A percentile compares a stretch with the other conserved stretches of the same genome.
These are phyloP conservation scores for Cicer yamashitae DNA, from an alignment of 306 rosid genomes.

Conservation along the genomic window DNA sequence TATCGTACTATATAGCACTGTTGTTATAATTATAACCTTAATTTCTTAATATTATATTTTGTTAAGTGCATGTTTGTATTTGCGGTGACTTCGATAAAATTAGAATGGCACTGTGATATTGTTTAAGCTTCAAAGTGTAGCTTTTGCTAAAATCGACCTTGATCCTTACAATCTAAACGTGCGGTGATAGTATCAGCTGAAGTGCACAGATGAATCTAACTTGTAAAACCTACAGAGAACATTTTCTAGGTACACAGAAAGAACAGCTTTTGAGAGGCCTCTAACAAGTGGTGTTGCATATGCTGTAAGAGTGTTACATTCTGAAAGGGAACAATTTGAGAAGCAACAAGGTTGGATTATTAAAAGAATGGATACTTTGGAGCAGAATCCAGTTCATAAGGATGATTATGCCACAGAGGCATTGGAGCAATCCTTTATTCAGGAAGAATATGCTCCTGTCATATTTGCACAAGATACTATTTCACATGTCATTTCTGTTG, in stretches of 20 bases:
- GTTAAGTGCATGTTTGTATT: too few species aligned
- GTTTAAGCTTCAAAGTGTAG: too few species aligned
- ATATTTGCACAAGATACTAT: constrained; percentile 96
- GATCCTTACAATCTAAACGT: too few species aligned
- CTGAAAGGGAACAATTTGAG: constrained; percentile 94
- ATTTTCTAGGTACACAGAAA: constrained; percentile 91
- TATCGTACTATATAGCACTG: too few species aligned
- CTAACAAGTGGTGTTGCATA: constrained; percentile 98
- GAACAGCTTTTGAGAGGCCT: constrained; percentile 98
- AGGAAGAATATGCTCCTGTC: constrained; percentile 97
- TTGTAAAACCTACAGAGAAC: constrained; percentile 62
- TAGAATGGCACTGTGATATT: too few species aligned
- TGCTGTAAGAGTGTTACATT: constrained; percentile 96
- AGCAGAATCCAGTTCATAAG: constrained; percentile 78
- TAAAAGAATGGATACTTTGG: constrained; percentile 86
- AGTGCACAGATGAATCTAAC: constrained; percentile 31
- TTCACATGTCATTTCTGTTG: constrained; percentile 86
- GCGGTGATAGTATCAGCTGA: too few species aligned
- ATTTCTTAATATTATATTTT: too few species aligned
- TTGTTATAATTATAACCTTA: not conserved
- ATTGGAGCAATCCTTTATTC: constrained; percentile 73
- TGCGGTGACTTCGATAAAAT: too few species aligned
- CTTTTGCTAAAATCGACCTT: too few species aligned
- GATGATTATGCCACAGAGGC: constrained; percentile 75
- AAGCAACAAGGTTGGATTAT: constrained; percentile 97